Evolutionary conservation across 2,329 filamentous ascomycete species (phyloP).

Genomic region (Fusarium pseudonygamai): DNA sequence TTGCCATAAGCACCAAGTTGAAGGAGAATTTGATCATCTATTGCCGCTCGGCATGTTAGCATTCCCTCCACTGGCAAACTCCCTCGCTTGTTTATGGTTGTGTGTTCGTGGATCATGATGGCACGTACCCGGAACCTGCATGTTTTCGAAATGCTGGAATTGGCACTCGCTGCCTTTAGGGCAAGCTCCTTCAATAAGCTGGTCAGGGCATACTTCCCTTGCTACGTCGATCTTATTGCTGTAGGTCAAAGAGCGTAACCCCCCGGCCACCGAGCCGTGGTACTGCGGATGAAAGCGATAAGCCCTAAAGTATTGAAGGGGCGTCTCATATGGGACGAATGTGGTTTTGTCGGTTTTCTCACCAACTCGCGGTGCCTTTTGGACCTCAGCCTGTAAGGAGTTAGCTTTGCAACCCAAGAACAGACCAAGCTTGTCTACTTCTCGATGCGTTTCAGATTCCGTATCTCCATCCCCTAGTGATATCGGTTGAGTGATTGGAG

Average conservation of each 20-base stretch:
- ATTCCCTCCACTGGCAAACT: slow-evolving; percentile 49
- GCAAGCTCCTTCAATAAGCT: slow-evolving; percentile 76
- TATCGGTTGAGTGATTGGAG: slow-evolving; percentile 44
- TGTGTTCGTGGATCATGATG: slow-evolving; percentile 18
- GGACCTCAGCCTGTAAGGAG: slow-evolving; percentile 31
- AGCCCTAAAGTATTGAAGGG: slow-evolving; percentile 82
- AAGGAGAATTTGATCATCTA: slow-evolving; percentile 79
- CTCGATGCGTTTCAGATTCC: slow-evolving; percentile 47
- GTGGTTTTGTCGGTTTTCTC: slow-evolving; percentile 22
- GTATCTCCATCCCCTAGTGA: slow-evolving; percentile 43
- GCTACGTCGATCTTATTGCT: slow-evolving; percentile 87
- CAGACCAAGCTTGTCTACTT: slow-evolving; percentile 54
- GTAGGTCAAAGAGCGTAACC: slow-evolving; percentile 90
- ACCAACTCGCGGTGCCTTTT: not conserved
- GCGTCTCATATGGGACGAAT: slow-evolving; percentile 78
- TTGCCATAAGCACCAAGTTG: slow-evolving; percentile 75
- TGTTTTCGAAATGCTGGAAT: slow-evolving; percentile 76
- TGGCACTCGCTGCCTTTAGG: slow-evolving; percentile 75
- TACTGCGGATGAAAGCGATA: slow-evolving; percentile 91
- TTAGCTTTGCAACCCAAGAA: slow-evolving; percentile 26
- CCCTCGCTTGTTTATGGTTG: slow-evolving; percentile 33
- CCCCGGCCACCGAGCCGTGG: slow-evolving; percentile 73
- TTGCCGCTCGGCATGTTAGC: slow-evolving; percentile 56
- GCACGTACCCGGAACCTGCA: slow-evolving; percentile 52
- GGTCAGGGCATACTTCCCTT: slow-evolving; percentile 78